Evolutionary conservation across 148 eudicot species (phyloP).

Genomic region (Suaeda aralocaspica): DNA sequence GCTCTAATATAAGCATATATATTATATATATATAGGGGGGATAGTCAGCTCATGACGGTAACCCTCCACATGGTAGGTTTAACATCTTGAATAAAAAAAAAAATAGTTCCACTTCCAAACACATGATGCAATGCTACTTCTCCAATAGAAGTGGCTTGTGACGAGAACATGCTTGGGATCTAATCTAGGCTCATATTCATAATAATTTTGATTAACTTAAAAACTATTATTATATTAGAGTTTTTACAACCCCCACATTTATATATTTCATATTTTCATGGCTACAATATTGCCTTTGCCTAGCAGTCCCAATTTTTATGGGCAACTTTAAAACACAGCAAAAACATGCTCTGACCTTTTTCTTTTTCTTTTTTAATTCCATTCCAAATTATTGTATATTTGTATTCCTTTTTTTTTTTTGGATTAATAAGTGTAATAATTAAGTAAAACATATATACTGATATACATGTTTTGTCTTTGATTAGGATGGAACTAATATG

Average conservation of each 20-base stretch:
- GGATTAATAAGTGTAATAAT: not conserved
- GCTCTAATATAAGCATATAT: too few relatives aligned
- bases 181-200: conserved; percentile 14
- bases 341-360: conserved; percentile 18
- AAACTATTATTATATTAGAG: too few relatives aligned
- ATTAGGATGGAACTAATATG: conserved; percentile 3
- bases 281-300: conserved; percentile 9
- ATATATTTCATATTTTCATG: conserved; percentile 29
- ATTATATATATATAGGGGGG: not conserved
- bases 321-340: conserved; percentile 10
- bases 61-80: conserved; percentile 26
- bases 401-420: not conserved
- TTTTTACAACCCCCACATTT: conserved; percentile 12
- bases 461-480: conserved; percentile 24
- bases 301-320: not conserved
- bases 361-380: not conserved
- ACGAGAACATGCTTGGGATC: conserved; percentile 32
- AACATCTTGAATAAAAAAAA: conserved; percentile 6
- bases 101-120: not conserved
- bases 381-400: not conserved
- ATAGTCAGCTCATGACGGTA: not conserved
- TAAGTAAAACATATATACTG: not conserved
- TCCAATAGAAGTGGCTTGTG: conserved; percentile 11
- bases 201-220: too few relatives aligned
- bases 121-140: conserved; percentile 23